Evolutionary conservation across 164 flowering plant genomes (phyloP).

Genomic region (Brasenia schreberi): DNA sequence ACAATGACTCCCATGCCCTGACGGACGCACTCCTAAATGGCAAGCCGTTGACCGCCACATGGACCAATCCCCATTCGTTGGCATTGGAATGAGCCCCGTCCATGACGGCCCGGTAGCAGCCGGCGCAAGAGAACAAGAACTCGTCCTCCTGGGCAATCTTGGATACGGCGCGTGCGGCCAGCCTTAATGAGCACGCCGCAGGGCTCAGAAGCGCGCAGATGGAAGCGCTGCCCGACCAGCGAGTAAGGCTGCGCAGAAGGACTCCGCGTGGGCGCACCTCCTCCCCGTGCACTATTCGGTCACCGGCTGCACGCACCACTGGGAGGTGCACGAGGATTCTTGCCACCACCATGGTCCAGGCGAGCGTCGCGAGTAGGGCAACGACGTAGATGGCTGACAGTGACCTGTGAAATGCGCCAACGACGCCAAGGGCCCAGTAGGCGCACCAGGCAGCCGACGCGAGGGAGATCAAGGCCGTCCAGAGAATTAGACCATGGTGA

Average conservation of each 20-base stretch:
- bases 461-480: slow-evolving; percentile 9
- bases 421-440: slow-evolving; percentile 32
- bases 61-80: slow-evolving; percentile 64
- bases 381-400: slow-evolving; percentile 21
- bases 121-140: slow-evolving; percentile 58
- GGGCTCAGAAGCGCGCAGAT: slow-evolving; percentile 42
- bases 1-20: slow-evolving; percentile 51
- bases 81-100: slow-evolving; percentile 22
- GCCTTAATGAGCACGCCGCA: slow-evolving; percentile 20
- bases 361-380: slow-evolving; percentile 26
- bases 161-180: slow-evolving; percentile 29
- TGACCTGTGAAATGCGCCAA: slow-evolving; percentile 27
- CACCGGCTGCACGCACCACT: slow-evolving; percentile 23
- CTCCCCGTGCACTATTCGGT: slow-evolving; percentile 14
- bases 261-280: slow-evolving; percentile 13
- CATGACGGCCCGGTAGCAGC: slow-evolving; percentile 36
- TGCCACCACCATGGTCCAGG: slow-evolving; percentile 45
- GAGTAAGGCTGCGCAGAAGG: slow-evolving; percentile 10
- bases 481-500: not conserved
- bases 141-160: slow-evolving; percentile 46
- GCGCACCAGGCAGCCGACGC: slow-evolving; percentile 12
- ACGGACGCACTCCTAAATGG: slow-evolving; percentile 42
- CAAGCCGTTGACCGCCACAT: slow-evolving; percentile 40
- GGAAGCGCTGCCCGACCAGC: slow-evolving; percentile 29
- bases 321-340: slow-evolving; percentile 24